These are phyloP conservation scores for Phytophthora meadii DNA, from an alignment of 352 stramenopile genomes.

Conservation along the genomic window DNA sequence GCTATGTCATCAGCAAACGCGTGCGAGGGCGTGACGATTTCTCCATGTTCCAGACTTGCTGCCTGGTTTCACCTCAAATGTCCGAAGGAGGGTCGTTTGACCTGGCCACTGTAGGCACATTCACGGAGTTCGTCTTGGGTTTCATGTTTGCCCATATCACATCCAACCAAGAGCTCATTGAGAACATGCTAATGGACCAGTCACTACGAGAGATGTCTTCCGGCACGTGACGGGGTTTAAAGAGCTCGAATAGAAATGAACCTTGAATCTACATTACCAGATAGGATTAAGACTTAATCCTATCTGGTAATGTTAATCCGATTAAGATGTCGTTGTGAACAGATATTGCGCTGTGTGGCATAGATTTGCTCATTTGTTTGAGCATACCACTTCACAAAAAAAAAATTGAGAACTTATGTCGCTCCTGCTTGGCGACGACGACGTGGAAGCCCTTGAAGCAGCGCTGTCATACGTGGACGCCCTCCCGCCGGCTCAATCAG, in stretches of 20 bases:
- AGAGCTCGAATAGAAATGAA: slow-evolving; percentile 6
- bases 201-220: slow-evolving; percentile 17
- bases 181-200: slow-evolving; percentile 49
- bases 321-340: too few relatives aligned
- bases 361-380: not conserved
- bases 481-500: not conserved
- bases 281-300: too few relatives aligned
- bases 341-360: too few relatives aligned
- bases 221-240: not conserved
- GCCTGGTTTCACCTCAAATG: slow-evolving; percentile 41
- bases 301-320: too few relatives aligned
- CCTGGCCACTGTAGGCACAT: slow-evolving; percentile 33
- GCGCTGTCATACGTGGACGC: slow-evolving; percentile 36
- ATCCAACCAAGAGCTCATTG: slow-evolving; percentile 44
- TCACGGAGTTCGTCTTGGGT: slow-evolving; percentile 46
- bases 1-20: slow-evolving; percentile 51
- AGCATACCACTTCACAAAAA: not conserved
- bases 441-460: slow-evolving; percentile 36
- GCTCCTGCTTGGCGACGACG: slow-evolving; percentile 39
- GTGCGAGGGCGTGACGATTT: slow-evolving; percentile 32
- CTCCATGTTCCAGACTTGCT: slow-evolving; percentile 48
- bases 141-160: slow-evolving; percentile 45
- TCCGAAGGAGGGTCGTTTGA: slow-evolving; percentile 34
- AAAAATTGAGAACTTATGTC: slow-evolving; percentile 8
- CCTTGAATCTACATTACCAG: too few relatives aligned